Evolutionary conservation across 768 basidiomycete species (phyloP), one percentile per base, ranked within the genome.

Genomic region (Trametes punicea): DNA sequence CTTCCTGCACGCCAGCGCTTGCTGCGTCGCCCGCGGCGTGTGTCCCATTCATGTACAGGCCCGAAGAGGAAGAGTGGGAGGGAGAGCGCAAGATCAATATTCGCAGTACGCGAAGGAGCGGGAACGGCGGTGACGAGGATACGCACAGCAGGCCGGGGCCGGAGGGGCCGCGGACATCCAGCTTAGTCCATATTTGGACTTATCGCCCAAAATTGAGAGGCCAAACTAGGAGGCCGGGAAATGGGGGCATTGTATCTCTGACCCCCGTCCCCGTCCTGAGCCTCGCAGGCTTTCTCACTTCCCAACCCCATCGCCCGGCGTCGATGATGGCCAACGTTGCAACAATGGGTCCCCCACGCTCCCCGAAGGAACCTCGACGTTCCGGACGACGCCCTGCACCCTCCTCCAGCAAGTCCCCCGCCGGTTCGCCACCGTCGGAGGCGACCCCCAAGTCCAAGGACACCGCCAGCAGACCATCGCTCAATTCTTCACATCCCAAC

Each of bases 291-390:
- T 57, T 45, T 54, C 55, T 49, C 53, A 60, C 53, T 62, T 46
- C 49, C 51, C 50, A 61, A 46, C 52, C 46, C 18, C 54, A 56
- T 51, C 47, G 56, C 39, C 53, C 56, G 31, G 38, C 61, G 56
- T 46, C 54, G 49, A 50, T 64, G 55, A 68, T 88, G 87, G 80
- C 85, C 49, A 84, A 85, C 68, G 74, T 81, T 44, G 80, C 80
- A 45, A 70, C 80, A 47, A 90, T 90, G 88, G 88, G 87, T 42
- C 88, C 88, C 13, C 87, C 88, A 6, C 78, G 85, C 46, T 88
- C 87, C 55, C 88, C 86, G 38, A 77, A 85, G 66, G 88, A 90
- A 72, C 85, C 86, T 48, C 78, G 88, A 64, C 85, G 88, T 61
- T 90, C 88, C 62, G 87, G 85, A 39, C 76, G 88, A 64, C 87